Conservation (phyloP, 805 yeast species). For the Pichia pseudocactophila region DNA sequence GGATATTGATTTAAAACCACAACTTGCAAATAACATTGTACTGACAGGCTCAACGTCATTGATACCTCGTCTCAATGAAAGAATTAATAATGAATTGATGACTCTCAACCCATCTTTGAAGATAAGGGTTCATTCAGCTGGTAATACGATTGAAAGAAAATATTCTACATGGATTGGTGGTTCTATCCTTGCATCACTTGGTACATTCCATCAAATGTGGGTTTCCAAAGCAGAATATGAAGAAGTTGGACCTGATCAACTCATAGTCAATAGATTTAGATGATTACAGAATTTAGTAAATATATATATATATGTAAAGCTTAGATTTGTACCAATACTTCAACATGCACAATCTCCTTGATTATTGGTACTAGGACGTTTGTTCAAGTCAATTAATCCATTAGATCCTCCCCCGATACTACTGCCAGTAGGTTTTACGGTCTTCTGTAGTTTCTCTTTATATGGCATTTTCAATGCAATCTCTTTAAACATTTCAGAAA, state of each 20-base stretch:
- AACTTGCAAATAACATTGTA: slow-evolving; percentile 80
- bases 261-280: slow-evolving; percentile 76
- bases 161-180: slow-evolving; percentile 91
- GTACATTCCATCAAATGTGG: slow-evolving; percentile 94
- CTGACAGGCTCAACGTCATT: slow-evolving; percentile 79
- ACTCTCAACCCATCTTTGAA: slow-evolving; percentile 74
- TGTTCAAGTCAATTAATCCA: slow-evolving; percentile 24
- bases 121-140: slow-evolving; percentile 74
- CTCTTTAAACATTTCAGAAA: slow-evolving; percentile 38
- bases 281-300: slow-evolving; percentile 22
- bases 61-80: slow-evolving; percentile 72
- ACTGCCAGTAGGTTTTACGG: not conserved
- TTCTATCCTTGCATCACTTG: slow-evolving; percentile 75
- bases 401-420: slow-evolving; percentile 15
- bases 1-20: slow-evolving; percentile 78
- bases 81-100: slow-evolving; percentile 63
- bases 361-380: slow-evolving; percentile 24
- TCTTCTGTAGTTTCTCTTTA: slow-evolving; percentile 17
- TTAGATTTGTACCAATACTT: not conserved
- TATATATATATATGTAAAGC: not conserved
- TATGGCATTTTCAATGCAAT: slow-evolving; percentile 41
- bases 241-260: slow-evolving; percentile 78
- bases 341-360: slow-evolving; percentile 28
- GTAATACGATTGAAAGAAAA: slow-evolving; percentile 67
- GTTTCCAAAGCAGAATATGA: slow-evolving; percentile 80